phyloP scores from a whole-genome alignment of 345 rosid species.

The Clausena lansium region DNA sequence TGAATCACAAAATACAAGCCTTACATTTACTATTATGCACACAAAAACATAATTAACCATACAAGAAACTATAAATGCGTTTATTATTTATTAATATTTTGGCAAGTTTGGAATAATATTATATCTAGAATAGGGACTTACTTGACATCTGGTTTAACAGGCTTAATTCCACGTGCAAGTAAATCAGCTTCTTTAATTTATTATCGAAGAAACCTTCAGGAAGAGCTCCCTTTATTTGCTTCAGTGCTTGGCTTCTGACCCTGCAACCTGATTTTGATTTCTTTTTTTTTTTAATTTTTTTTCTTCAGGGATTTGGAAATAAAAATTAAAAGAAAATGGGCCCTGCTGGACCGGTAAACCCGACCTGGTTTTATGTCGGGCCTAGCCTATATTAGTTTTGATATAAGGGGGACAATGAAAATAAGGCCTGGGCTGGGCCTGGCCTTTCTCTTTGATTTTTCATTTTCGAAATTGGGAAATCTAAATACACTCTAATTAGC shows the following conservation, averaged over 20 bases:
- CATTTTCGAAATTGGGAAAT: no score
- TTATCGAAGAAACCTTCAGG: conserved; percentile 94
- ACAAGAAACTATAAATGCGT: neutral
- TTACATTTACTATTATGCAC: no score
- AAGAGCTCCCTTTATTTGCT: conserved; percentile 63
- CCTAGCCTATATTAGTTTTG: neutral
- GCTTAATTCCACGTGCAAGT: conserved; percentile 92
- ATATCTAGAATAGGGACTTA: conserved; percentile 38
- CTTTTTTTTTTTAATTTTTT: neutral
- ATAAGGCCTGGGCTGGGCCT: neutral
- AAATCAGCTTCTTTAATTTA: conserved; percentile 94
- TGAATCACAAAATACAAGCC: neutral
- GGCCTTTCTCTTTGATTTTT: neutral
- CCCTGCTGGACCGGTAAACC: neutral
- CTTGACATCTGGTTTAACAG: conserved; percentile 85
- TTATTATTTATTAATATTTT: neutral
- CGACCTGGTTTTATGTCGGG: neutral
- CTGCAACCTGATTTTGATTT: neutral
- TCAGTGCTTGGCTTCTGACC: conserved; percentile 45
- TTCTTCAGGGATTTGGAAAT: neutral
- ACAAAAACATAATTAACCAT: no score
- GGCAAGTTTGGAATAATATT: neutral
- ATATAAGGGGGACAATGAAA: no score
- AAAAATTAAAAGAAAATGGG: neutral
- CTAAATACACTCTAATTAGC: no score